These are phyloP conservation scores for Orbilia oligospora DNA, from an alignment of 2,329 filamentous ascomycete genomes.

Conservation along the genomic window DNA sequence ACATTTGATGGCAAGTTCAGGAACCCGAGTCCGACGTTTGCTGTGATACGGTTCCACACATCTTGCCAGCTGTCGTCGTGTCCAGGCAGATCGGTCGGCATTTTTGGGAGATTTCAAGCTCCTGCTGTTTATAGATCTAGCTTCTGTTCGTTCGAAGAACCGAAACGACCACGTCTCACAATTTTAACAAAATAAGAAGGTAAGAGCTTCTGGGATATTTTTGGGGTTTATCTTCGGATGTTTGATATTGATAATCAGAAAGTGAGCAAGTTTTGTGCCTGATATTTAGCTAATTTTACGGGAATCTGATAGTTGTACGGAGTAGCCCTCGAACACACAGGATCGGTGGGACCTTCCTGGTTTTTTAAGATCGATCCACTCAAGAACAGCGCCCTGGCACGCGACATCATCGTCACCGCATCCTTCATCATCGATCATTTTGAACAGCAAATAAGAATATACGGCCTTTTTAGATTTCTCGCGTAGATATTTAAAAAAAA, in stretches of 20 bases:
- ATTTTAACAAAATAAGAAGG: not conserved
- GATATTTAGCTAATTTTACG: conserved; percentile 3
- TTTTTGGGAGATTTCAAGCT: conserved; percentile 5
- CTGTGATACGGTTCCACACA: conserved; percentile 53
- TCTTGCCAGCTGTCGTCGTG: conserved; percentile 51
- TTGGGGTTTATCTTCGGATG: not conserved
- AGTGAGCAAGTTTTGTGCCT: conserved; percentile 1
- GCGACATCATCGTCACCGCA: conserved; percentile 22
- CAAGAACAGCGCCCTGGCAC: conserved; percentile 6
- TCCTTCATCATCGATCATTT: conserved; percentile 20
- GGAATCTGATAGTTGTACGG: not conserved
- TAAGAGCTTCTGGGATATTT: not conserved
- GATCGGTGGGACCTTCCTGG: not conserved
- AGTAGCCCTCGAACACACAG: not conserved
- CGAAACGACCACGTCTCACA: not conserved
- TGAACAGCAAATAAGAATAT: not conserved
- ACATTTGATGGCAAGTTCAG: conserved; percentile 52
- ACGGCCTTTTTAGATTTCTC: not conserved
- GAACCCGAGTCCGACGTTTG: conserved; percentile 47
- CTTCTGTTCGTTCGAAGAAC: not conserved
- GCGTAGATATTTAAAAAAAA: conserved; percentile 37
- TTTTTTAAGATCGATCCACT: not conserved
- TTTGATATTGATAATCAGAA: not conserved
- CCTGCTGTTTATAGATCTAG: conserved; percentile 9
- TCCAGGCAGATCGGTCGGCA: conserved; percentile 42